These are phyloP conservation scores for Myochromella boudieri DNA, from an alignment of 768 basidiomycete genomes.

Conservation along the genomic window DNA sequence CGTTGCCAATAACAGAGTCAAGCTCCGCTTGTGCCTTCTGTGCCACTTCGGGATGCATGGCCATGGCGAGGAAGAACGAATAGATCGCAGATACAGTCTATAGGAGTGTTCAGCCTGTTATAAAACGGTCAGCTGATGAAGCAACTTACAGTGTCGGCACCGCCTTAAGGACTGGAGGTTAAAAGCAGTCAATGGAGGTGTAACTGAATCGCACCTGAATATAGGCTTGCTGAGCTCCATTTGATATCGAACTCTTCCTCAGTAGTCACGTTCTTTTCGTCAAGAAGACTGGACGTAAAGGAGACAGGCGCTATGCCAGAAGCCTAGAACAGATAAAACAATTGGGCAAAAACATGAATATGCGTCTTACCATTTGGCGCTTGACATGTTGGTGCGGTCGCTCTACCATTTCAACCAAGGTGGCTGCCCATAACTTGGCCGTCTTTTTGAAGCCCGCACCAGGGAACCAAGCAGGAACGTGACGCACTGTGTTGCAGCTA, in stretches of 20 bases:
- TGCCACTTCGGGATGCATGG: constrained; percentile 53
- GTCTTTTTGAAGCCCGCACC: constrained; percentile 57
- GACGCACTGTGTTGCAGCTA: constrained; percentile 39
- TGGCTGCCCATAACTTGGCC: constrained; percentile 53
- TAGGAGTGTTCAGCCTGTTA: constrained; percentile 4
- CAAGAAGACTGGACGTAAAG: constrained; percentile 58
- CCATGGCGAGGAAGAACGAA: constrained; percentile 62
- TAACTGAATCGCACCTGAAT: constrained; percentile 37
- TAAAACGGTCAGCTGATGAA: constrained; percentile 1
- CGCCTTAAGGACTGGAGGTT: constrained; percentile 35
- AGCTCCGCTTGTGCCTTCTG: constrained; percentile 65
- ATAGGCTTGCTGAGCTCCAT: constrained; percentile 62
- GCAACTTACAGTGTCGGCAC: constrained; percentile 54
- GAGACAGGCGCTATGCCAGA: constrained; percentile 58
- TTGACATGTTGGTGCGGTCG: constrained; percentile 58
- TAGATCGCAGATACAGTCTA: constrained; percentile 65
- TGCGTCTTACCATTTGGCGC: constrained; percentile 60
- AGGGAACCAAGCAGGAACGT: constrained; percentile 65
- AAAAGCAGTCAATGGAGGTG: constrained; percentile 2
- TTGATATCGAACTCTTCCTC: constrained; percentile 66
- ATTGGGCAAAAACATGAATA: no score
- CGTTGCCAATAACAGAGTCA: constrained; percentile 55
- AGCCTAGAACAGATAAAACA: no score
- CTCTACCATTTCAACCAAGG: constrained; percentile 55
- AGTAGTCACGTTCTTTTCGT: constrained; percentile 44